Evolutionary conservation across 2,329 filamentous ascomycete species (phyloP).

Genomic region (Penicillium frequentans): DNA sequence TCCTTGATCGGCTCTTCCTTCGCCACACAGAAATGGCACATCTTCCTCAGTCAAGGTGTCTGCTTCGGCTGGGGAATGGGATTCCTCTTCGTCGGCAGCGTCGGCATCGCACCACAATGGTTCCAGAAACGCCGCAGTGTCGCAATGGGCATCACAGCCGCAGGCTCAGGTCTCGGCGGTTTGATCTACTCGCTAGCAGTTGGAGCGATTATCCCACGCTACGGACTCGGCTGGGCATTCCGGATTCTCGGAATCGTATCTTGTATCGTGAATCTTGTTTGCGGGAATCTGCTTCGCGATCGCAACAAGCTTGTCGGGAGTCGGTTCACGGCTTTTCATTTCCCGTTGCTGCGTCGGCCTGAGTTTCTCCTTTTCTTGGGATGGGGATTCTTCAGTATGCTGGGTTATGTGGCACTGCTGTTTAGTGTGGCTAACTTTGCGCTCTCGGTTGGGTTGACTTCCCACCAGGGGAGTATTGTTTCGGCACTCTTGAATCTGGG

Average conservation of each 20-base stretch:
- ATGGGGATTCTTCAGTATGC: conserved; percentile 62
- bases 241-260: conserved; percentile 58
- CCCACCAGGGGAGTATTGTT: conserved; percentile 62
- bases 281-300: conserved; percentile 56
- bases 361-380: conserved; percentile 60
- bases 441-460: conserved; percentile 56
- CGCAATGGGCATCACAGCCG: conserved; percentile 60
- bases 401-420: conserved; percentile 65
- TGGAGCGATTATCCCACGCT: conserved; percentile 56
- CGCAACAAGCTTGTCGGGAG: conserved; percentile 58
- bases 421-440: conserved; percentile 66
- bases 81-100: conserved; percentile 59
- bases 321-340: conserved; percentile 54
- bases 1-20: conserved; percentile 60
- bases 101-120: conserved; percentile 62
- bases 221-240: conserved; percentile 62
- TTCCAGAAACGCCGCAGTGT: conserved; percentile 59
- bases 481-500: conserved; percentile 64
- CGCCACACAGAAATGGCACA: conserved; percentile 57
- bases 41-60: conserved; percentile 61
- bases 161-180: conserved; percentile 61
- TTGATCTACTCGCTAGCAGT: conserved; percentile 60
- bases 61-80: conserved; percentile 65
- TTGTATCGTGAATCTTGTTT: conserved; percentile 54
- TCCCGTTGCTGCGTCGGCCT: conserved; percentile 51